Evolutionary conservation across 768 basidiomycete species (phyloP), one percentile per base, ranked within the genome.

Genomic region (Collybia sp.): DNA sequence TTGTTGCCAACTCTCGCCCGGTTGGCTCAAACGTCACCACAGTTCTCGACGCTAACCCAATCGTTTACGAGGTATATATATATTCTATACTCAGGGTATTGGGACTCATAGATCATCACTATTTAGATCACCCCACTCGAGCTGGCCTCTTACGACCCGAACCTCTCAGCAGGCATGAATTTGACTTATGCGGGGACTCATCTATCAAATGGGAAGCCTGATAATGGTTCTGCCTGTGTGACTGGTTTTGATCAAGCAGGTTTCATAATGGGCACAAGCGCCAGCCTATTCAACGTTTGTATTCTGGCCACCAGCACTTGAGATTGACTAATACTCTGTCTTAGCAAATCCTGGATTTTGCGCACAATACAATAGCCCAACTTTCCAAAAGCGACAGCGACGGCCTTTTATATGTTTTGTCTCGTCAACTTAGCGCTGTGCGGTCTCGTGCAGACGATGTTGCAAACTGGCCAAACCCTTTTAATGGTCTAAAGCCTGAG

Each of bases 231-330:
- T 10, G 62, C 76, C 1, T 94, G 92, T 59, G 81, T 82, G 11
- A 77, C 74, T 4, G 82, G 81, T 6, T 91, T 89, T 54, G 87
- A 91, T 57, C 85, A 85, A 59, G 77, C 75, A 0, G 76, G 74
- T 0, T 92, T 88, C 58, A 59, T 91, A 30, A 83, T 88, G 71
- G 89, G 85, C 8, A 79, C 79, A 2, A 88, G 87, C 32, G 77
- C 85, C 13, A 83, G 76, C 53, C 59, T 85, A 18, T 87, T 87
- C 64, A 82, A 82, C 52, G 81, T 79, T 51, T 46, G 67, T 51
- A n/a, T 18, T 16, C 5, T 10, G 37, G 13, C 40, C 12, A 16
- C 33, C 12, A 17, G 17, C 4, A 8, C 39, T 38, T 17, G 50
- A 25, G 16, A 6, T 2, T 40, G 30, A 11, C 33, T 20, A 6